These are phyloP conservation scores for Schizophyllum commune DNA, from an alignment of 1,284 basidiomycete species.

Conservation along the genomic window DNA sequence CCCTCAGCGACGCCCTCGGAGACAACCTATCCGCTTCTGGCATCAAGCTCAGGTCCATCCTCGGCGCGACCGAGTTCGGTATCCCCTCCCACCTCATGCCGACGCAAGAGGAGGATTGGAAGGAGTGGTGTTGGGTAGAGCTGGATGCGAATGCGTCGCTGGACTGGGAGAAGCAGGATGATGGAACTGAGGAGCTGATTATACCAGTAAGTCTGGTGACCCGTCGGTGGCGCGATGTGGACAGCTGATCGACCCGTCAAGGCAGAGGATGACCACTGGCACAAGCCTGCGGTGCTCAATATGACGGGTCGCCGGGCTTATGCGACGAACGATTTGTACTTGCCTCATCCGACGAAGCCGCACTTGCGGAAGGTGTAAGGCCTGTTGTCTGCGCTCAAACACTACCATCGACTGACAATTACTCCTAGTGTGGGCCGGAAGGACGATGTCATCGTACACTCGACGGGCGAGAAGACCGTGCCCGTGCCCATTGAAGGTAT, in stretches of 20 bases:
- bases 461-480: constrained; percentile 14
- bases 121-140: too few relatives aligned
- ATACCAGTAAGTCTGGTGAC: too few relatives aligned
- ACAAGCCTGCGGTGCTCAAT: too few relatives aligned
- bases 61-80: background rate
- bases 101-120: too few relatives aligned
- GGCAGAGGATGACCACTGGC: too few relatives aligned
- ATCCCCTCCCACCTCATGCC: too few relatives aligned
- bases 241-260: too few relatives aligned
- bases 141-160: too few relatives aligned
- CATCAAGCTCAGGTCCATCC: background rate
- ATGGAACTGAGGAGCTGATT: too few relatives aligned
- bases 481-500: constrained; percentile 16
- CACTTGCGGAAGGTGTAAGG: too few relatives aligned
- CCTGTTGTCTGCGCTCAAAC: background rate
- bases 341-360: constrained; percentile 1
- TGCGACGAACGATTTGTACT: background rate
- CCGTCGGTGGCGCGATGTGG: background rate
- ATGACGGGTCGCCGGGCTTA: background rate
- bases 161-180: too few relatives aligned
- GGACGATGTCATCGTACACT: constrained; percentile 15
- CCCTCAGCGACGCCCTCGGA: background rate
- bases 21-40: background rate
- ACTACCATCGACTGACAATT: background rate
- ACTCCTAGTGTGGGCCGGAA: constrained; percentile 10